Conservation (phyloP, 2,329 filamentous ascomycete genomes). For the Fusarium armeniacum region DNA sequence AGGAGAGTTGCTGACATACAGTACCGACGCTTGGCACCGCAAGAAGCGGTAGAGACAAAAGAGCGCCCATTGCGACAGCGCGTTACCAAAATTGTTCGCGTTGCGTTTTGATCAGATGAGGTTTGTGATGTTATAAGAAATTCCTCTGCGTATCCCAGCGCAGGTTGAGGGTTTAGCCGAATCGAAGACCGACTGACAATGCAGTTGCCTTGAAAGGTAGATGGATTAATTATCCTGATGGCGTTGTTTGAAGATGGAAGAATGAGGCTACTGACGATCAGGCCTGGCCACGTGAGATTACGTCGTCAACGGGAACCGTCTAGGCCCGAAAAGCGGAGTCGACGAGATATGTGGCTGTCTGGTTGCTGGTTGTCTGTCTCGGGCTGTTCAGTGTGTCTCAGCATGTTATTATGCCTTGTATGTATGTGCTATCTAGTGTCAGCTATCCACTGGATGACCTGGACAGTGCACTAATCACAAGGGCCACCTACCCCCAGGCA, state of each 20-base stretch:
- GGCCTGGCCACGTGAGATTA: constrained; percentile 49
- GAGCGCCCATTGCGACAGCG: constrained; percentile 79
- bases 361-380: neutral
- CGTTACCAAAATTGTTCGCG: constrained; percentile 14
- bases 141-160: constrained; percentile 1
- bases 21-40: constrained; percentile 88
- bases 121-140: neutral
- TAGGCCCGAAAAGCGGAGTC: constrained; percentile 18
- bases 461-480: constrained; percentile 35
- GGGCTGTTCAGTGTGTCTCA: neutral
- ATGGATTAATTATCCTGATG: neutral
- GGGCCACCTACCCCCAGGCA: constrained; percentile 3
- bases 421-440: no score
- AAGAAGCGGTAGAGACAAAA: constrained; percentile 90
- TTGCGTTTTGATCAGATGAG: neutral
- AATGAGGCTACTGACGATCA: constrained; percentile 36
- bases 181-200: constrained; percentile 1
- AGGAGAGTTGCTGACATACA: constrained; percentile 68
- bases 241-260: constrained; percentile 32
- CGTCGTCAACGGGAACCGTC: constrained; percentile 32
- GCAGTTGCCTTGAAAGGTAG: constrained; percentile 8
- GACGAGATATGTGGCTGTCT: neutral
- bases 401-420: neutral
- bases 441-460: neutral
- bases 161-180: neutral